A percentile compares a stretch with the other conserved stretches of the same genome.
Evolutionary conservation across 2,329 filamentous ascomycete species (phyloP).

Genomic region (Rhytidhysteron rufulum): DNA sequence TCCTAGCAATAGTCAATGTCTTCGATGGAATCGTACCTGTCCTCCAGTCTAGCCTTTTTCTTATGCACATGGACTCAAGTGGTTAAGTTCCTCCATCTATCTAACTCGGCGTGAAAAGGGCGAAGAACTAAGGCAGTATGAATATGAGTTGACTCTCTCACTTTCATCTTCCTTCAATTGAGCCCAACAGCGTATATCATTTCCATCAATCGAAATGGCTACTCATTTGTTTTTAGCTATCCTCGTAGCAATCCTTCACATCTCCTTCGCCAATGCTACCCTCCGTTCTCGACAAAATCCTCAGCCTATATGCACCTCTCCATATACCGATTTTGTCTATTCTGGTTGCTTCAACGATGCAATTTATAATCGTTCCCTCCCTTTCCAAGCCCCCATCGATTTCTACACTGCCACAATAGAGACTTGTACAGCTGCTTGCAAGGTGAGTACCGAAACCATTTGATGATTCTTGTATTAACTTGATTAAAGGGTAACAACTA

Average conservation of each 20-base stretch:
- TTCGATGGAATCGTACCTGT: too few relatives aligned
- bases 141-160: background rate
- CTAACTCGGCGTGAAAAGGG: too few relatives aligned
- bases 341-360: slow-evolving; percentile 30
- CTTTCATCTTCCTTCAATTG: background rate
- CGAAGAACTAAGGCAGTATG: background rate
- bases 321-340: slow-evolving; percentile 32
- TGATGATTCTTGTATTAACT: background rate
- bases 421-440: slow-evolving; percentile 34
- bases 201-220: background rate
- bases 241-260: background rate
- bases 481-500: slow-evolving; percentile 23
- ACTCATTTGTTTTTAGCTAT: background rate
- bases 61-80: too few relatives aligned
- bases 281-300: slow-evolving; percentile 9
- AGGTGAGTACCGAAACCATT: slow-evolving; percentile 16
- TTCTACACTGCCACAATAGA: slow-evolving; percentile 32
- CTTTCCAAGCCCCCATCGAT: slow-evolving; percentile 21
- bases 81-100: too few relatives aligned
- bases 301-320: slow-evolving; percentile 16
- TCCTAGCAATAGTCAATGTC: too few relatives aligned
- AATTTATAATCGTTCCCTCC: slow-evolving; percentile 21
- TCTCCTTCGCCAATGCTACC: background rate
- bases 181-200: background rate
- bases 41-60: too few relatives aligned